These are phyloP conservation scores for Oryza rufipogon DNA, from an alignment of 176 grass and related monocot genomes.

Conservation along the genomic window DNA sequence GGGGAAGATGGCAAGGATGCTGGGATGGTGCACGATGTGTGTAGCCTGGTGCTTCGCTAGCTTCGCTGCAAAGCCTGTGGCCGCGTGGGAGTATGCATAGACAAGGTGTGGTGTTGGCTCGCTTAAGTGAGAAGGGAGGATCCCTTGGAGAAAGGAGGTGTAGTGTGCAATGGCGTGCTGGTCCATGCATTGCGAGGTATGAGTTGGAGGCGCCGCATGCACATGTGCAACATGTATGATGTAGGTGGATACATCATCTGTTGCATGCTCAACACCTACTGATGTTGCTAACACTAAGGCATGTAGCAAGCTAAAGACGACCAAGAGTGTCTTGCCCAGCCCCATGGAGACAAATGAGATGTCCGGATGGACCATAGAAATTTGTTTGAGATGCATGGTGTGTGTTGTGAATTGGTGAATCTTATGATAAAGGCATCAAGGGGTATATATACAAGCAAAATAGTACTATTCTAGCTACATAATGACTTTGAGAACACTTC, in stretches of 20 bases:
- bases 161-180: background rate
- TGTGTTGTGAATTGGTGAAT: background rate
- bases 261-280: background rate
- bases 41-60: slow-evolving; percentile 14
- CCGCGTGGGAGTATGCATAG: background rate
- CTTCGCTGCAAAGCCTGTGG: slow-evolving; percentile 32
- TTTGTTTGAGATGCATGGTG: background rate
- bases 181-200: background rate
- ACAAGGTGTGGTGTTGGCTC: background rate
- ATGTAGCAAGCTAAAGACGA: background rate
- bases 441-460: background rate
- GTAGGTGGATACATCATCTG: background rate
- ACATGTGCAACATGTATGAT: background rate
- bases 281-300: background rate
- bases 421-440: background rate
- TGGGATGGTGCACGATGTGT: background rate
- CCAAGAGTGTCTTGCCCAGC: background rate
- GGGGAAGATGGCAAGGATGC: slow-evolving; percentile 5
- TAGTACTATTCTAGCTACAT: too few species aligned
- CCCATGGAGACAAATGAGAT: background rate
- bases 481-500: too few species aligned
- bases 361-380: background rate
- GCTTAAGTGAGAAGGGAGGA: background rate
- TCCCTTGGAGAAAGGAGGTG: background rate
- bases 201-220: background rate